Evolutionary conservation across 78 protist genomes (phyloP), one percentile per base, ranked within the genome.

Genomic region (Dictyostelium firmibasis): DNA sequence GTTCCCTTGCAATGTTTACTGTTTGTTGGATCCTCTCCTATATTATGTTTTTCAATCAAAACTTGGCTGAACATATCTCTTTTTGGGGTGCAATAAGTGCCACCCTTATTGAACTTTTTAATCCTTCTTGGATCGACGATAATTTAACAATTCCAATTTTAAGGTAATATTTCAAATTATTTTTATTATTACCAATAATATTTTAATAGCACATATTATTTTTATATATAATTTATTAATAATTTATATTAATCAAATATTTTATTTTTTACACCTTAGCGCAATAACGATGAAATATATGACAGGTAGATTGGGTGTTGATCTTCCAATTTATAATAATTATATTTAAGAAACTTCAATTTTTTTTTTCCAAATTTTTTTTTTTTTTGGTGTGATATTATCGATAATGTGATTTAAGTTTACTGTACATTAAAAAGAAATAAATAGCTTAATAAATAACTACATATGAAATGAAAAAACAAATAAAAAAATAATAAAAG

Each of bases 41-140:
- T 31, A 81, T 53, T 0, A 44, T 81, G 78, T 89, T 89, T 81
- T 81, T 77, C 53, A 25, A 44, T 36, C 83, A 67, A 44, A 43
- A 60, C 29, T 43, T 89, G n/a, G 69, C 60, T 44, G 94, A 89
- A 81, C 94, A 89, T 64, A 67, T 89, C 38, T 78, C 94, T 47
- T 81, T 89, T 47, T 89, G 87, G 86, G 94, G 94, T 5, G 62
- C 94, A 41, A 69, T 89, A 5, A 23, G 82, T 33, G 94, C 94
- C 0, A 43, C 94, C 1, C 18, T 89, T n/a, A 86, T 89, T 0
- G 94, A 89, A 69, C 44, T 89, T 4, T 67, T 89, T 27, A 89
- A 89, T 44, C 94, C 94, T 29, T 81, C 86, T 23, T 89, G 67
- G 36, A 44, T 89, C 0, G 94, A 89, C 35, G 94, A 89, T 27